These are phyloP conservation scores for Coelastrella sp. DNA, from an alignment of 139 green algal species.

Conservation along the genomic window DNA sequence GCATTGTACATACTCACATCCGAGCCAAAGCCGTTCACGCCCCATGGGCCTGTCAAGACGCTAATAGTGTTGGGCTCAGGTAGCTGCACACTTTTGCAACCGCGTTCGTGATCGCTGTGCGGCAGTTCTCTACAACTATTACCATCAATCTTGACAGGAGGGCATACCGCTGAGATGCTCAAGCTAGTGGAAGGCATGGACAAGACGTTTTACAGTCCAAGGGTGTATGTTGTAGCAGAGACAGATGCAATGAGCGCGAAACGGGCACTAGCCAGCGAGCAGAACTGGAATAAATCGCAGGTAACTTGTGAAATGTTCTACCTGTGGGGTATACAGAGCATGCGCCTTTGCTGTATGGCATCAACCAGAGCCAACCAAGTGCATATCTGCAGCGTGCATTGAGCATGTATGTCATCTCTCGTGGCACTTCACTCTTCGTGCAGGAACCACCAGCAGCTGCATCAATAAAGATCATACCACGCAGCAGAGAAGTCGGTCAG, in stretches of 20 bases:
- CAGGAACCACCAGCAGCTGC: constrained; percentile 11
- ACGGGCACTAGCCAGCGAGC: constrained; percentile 69
- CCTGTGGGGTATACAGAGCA: too few relatives aligned
- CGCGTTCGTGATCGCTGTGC: background rate
- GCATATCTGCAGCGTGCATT: too few relatives aligned
- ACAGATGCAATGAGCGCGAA: constrained; percentile 78
- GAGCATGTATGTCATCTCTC: too few relatives aligned
- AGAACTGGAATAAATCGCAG: constrained; percentile 18
- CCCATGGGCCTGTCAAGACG: constrained; percentile 55
- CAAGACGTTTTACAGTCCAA: constrained; percentile 66
- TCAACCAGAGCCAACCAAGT: background rate
- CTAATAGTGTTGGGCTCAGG: constrained; percentile 89
- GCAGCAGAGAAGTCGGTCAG: constrained; percentile 90
- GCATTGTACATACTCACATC: background rate
- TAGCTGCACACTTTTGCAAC: constrained; percentile 12
- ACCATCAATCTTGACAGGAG: constrained; percentile 72
- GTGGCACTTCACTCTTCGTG: too few relatives aligned
- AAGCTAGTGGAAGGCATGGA: constrained; percentile 71
- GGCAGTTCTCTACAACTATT: too few relatives aligned
- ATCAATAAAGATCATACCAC: constrained; percentile 64
- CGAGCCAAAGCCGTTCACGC: background rate
- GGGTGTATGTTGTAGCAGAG: constrained; percentile 79
- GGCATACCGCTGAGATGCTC: constrained; percentile 95
- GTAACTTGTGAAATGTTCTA: too few relatives aligned
- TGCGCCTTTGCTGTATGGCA: background rate